phyloP scores from a whole-genome alignment of 2,329 filamentous ascomycete genomes.

The Cladosporium cucumerinum region DNA sequence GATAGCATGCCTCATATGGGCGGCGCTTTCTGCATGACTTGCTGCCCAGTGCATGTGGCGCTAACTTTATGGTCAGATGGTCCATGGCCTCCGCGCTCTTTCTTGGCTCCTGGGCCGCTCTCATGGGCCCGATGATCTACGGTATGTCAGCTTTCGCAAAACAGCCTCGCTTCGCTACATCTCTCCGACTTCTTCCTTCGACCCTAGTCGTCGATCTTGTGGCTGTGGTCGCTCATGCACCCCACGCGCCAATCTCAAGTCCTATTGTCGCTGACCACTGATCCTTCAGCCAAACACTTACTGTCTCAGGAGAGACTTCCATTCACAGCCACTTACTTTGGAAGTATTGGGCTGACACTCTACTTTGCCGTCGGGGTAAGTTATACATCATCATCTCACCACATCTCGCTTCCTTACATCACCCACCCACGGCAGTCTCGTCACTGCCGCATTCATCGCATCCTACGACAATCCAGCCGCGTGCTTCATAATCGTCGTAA shows the following conservation, averaged over 20 bases:
- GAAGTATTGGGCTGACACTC: conserved; percentile 82
- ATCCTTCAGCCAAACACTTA: conserved; percentile 64
- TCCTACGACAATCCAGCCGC: conserved; percentile 18
- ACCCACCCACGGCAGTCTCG: conserved; percentile 9
- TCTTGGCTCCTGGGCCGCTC: conserved; percentile 84
- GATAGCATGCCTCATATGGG: conserved; percentile 13
- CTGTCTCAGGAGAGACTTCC: conserved; percentile 80
- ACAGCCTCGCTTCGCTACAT: conserved; percentile 6
- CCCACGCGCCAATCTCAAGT: conserved; percentile 14
- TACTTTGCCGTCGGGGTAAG: conserved; percentile 91
- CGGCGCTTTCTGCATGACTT: conserved; percentile 10
- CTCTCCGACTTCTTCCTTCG: conserved; percentile 9
- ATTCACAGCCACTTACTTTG: conserved; percentile 93
- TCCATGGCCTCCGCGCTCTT: conserved; percentile 88
- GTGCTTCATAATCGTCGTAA: conserved; percentile 19
- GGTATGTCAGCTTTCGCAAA: conserved; percentile 36
- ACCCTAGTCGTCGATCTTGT: conserved; percentile 15
- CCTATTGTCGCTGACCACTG: conserved; percentile 15
- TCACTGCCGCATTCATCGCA: conserved; percentile 17
- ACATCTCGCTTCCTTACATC: conserved; percentile 15
- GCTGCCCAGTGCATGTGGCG: conserved; percentile 13
- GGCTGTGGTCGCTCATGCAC: conserved; percentile 15
- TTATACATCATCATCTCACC: conserved; percentile 31
- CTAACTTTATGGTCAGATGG: conserved; percentile 62
- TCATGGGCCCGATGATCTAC: conserved; percentile 89